These are phyloP conservation scores for Cladorrhinum samala DNA, from an alignment of 495 filamentous ascomycete genomes.

Conservation along the genomic window DNA sequence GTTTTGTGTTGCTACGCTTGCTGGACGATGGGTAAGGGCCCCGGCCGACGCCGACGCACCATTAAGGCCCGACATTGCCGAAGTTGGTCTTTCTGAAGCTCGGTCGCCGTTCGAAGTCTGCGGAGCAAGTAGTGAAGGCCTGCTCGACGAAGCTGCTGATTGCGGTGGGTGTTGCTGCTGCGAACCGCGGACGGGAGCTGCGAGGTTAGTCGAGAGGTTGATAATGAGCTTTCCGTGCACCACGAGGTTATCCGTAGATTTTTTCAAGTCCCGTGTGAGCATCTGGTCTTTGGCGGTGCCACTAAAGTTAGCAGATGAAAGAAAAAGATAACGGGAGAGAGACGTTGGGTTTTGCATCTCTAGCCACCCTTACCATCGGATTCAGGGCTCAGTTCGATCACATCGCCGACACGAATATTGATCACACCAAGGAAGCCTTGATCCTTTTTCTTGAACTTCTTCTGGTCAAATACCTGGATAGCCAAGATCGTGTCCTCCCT, in stretches of 20 bases:
- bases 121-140: slow-evolving; percentile 35
- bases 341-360: neutral
- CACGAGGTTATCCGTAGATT: slow-evolving; percentile 95
- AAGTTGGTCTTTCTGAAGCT: slow-evolving; percentile 36
- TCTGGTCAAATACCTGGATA: slow-evolving; percentile 98
- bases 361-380: slow-evolving; percentile 69
- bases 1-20: slow-evolving; percentile 22
- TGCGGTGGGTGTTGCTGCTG: slow-evolving; percentile 15
- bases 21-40: slow-evolving; percentile 30
- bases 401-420: slow-evolving; percentile 89
- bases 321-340: neutral
- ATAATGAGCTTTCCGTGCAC: slow-evolving; percentile 97
- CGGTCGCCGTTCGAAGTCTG: slow-evolving; percentile 32
- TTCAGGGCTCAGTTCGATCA: slow-evolving; percentile 80
- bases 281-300: slow-evolving; percentile 57
- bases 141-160: slow-evolving; percentile 29
- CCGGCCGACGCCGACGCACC: slow-evolving; percentile 23
- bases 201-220: slow-evolving; percentile 85
- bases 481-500: slow-evolving; percentile 93
- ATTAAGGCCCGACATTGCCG: slow-evolving; percentile 41
- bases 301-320: slow-evolving; percentile 8
- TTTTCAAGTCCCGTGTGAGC: slow-evolving; percentile 97
- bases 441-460: slow-evolving; percentile 99
- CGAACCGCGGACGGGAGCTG: slow-evolving; percentile 30
- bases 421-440: slow-evolving; percentile 97